A percentile compares a stretch with the other conserved stretches of the same genome.
phyloP scores from a whole-genome alignment of 352 stramenopile genomes.

The Phytophthora hibernalis region DNA sequence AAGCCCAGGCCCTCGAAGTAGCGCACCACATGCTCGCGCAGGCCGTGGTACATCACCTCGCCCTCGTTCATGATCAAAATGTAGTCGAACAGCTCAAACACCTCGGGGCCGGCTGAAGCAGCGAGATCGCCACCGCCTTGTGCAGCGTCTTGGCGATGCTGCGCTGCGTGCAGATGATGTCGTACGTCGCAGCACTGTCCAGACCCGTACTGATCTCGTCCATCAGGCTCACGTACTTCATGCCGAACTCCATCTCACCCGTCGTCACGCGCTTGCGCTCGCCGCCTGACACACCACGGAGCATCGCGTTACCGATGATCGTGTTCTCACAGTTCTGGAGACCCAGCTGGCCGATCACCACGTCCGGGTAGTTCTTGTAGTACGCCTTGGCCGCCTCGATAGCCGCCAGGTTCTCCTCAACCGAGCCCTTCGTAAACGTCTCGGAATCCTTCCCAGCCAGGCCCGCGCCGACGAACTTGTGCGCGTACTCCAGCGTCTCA shows the following conservation, averaged over 20 bases:
- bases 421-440: conserved; percentile 32
- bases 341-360: conserved; percentile 39
- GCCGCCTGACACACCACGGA: conserved; percentile 70
- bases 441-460: conserved; percentile 37
- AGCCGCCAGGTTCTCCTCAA: conserved; percentile 24
- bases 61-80: conserved; percentile 51
- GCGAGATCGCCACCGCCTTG: conserved; percentile 63
- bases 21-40: conserved; percentile 25
- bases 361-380: conserved; percentile 36
- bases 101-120: conserved; percentile 84
- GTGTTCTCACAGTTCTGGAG: conserved; percentile 61
- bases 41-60: conserved; percentile 45
- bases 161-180: conserved; percentile 49
- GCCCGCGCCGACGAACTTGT: conserved; percentile 31
- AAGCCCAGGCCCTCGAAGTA: conserved; percentile 32
- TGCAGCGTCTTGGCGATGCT: conserved; percentile 47
- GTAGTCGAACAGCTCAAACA: conserved; percentile 56
- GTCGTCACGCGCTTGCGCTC: conserved; percentile 74
- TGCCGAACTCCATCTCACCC: conserved; percentile 89
- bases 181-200: conserved; percentile 55
- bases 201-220: conserved; percentile 70
- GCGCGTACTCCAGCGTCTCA: conserved; percentile 42
- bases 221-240: conserved; percentile 67
- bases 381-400: conserved; percentile 29
- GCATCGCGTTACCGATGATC: conserved; percentile 62